Conservation (phyloP, 1,284 basidiomycete species). For the Naganishia sp. region DNA sequence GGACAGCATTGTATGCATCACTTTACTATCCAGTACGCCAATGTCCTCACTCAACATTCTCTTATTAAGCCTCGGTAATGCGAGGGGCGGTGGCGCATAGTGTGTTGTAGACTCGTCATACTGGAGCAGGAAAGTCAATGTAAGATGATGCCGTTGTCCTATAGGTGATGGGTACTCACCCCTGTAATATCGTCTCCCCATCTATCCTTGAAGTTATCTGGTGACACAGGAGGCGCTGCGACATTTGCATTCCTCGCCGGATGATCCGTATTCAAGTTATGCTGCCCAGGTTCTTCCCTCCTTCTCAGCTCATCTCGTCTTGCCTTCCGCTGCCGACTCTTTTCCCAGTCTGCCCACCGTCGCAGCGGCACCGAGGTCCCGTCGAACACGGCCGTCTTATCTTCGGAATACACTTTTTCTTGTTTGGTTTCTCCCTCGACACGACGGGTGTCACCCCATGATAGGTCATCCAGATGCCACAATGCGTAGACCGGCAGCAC, state of each 20-base stretch:
- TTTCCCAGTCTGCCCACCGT: conserved; percentile 99
- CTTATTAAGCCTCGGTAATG: conserved; percentile 53
- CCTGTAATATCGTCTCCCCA: conserved; percentile 68
- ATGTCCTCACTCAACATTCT: too few species aligned
- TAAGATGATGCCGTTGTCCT: conserved; percentile 43
- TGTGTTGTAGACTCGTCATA: conserved; percentile 81
- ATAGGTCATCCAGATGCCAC: conserved; percentile 96
- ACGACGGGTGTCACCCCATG: conserved; percentile 85
- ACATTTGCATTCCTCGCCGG: conserved; percentile 53
- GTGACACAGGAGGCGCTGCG: conserved; percentile 62
- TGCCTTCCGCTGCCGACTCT: conserved; percentile 88
- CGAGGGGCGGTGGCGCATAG: conserved; percentile 80
- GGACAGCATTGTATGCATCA: too few species aligned
- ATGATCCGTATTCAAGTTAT: conserved; percentile 48
- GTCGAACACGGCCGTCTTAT: conserved; percentile 60
- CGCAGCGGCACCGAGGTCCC: conserved; percentile 77
- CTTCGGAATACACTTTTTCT: conserved; percentile 71
- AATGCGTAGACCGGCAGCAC: conserved; percentile 91
- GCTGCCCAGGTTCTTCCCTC: conserved; percentile 69
- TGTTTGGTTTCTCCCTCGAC: conserved; percentile 78
- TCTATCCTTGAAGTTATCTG: conserved; percentile 81
- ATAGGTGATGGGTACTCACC: conserved; percentile 65
- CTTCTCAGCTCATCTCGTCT: conserved; percentile 84
- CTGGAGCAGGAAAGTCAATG: conserved; percentile 27
- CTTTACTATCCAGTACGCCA: too few species aligned